Evolutionary conservation across 495 filamentous ascomycete species (phyloP), one percentile per base, ranked within the genome.

Genomic region (Hamigera avellanea): DNA sequence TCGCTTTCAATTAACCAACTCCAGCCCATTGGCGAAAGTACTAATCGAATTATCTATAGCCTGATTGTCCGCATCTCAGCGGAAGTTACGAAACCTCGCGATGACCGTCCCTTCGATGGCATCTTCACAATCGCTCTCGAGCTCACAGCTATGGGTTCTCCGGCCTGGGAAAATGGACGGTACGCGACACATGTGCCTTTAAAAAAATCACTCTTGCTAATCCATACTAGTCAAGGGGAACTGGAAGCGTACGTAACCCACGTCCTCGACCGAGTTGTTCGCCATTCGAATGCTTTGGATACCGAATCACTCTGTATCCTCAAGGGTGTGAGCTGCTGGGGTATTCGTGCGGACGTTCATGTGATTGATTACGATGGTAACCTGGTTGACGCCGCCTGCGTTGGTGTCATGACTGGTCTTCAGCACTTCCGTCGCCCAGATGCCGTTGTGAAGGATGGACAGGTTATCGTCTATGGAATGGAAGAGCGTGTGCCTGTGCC

Each of bases 301-400:
- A 94, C 86, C 18, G 91, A 98, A 62, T 93, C 86, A 1, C 73
- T 98, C 19, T 98, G 91, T 54, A 83, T 98, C 10, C 59, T 96
- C 15, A 86, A 91, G 16, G 86, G 85, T 10, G 67, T 80, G 36
- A 93, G 88, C 57, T 86, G 82, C 61, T 98, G 91, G 83, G 75
- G 73, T 32, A 69, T 98, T 35, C 81, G 85, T 16, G 86, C 86
- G 4, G 86, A 93, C 49, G 72, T 95, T 2, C 91, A 96, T 58
- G 75, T 96, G 26, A 68, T 94, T 12, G 81, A 83, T 33, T 83
- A 83, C 57, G 88, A 95, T 50, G 91, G 91, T 16, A 83, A 83
- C 42, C 67, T 98, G 16, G 76, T 89, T 10, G 86, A 94, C 57
- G 78, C 81, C 9, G 66, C 81, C 19, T 95, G 86, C 53, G 77